Evolutionary conservation across 306 rosid genomes (phyloP), one percentile per base, ranked within the genome.

Genomic region (Elaeagnus macrophylla): DNA sequence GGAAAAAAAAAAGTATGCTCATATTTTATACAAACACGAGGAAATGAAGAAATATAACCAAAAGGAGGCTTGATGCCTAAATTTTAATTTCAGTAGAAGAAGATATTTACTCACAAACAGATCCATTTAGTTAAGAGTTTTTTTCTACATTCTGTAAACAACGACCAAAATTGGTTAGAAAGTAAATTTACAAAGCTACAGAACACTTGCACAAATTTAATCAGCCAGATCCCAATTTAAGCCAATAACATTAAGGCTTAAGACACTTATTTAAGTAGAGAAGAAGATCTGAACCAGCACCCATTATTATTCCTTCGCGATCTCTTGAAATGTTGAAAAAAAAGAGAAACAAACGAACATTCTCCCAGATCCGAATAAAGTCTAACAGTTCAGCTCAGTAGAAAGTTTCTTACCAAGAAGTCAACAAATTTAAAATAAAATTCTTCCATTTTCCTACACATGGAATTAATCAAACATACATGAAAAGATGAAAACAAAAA

Each of bases 261-360:
- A 48, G 25, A 42, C 44, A 51, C 19, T 59, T 15, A n/a, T 40
- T 40, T 37, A 59, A 62, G 35, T 51, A 41, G 53, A 13, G 45
- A 35, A 13, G 59, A 65, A 75, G 90, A 82, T 85, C 95, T 82
- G 66, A 61, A 40, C 41, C 53, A 66, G 54, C 42, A 54, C 32
- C 32, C 32, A 57, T 54, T 55, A 57, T 51, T 44, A 39, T 57
- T 36, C 18, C 53, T 17, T 25, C 51, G 38, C 64, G 82, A 85
- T 79, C 86, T 74, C 63, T 58, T 32, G 47, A 67, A 39, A 57
- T 9, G 43, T 40, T 38, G 56, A 49, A 56, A 8, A 38, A 45
- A 16, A 61, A 12, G 3, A 9, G 57, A 53, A 39, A 41, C 47
- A 41, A 40, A 7, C 48, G 57, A 64, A 53, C 42, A 46, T 2